Conservation (phyloP, 1,284 basidiomycete genomes). For the Boletellus deceptivus region DNA sequence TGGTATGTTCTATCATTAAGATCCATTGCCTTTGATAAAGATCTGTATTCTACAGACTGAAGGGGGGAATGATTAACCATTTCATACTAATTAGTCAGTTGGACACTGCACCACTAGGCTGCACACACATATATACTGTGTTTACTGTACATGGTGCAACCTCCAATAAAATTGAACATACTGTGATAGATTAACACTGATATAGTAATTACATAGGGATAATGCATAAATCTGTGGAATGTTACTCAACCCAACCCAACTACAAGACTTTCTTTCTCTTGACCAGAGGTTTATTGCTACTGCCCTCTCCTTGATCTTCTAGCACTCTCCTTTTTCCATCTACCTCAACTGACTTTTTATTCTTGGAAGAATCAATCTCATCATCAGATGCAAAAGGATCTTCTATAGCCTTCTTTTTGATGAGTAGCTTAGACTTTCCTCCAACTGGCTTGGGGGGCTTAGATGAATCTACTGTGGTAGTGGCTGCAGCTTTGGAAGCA, state of each 20-base stretch:
- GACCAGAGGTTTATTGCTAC: slow-evolving; percentile 5
- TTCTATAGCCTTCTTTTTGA: slow-evolving; percentile 39
- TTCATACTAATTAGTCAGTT: no score
- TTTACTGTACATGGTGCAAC: no score
- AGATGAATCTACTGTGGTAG: slow-evolving; percentile 18
- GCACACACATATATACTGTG: no score
- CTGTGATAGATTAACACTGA: no score
- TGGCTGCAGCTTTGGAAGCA: slow-evolving; percentile 20
- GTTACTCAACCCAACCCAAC: neutral
- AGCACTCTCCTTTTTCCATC: slow-evolving; percentile 5
- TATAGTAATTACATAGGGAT: no score
- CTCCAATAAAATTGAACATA: no score
- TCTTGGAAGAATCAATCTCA: slow-evolving; percentile 31
- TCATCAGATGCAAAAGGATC: slow-evolving; percentile 52
- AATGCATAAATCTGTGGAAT: neutral
- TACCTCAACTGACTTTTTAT: neutral
- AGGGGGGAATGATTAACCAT: no score
- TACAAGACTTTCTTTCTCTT: slow-evolving; percentile 11
- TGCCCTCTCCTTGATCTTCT: slow-evolving; percentile 11
- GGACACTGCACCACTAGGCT: no score
- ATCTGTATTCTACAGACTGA: neutral
- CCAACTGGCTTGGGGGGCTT: slow-evolving; percentile 26
- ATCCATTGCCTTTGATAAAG: neutral
- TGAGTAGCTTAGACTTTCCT: slow-evolving; percentile 38
- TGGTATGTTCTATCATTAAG: neutral